Evolutionary conservation across 306 rosid genomes (phyloP).

Genomic region (Castanea crenata): DNA sequence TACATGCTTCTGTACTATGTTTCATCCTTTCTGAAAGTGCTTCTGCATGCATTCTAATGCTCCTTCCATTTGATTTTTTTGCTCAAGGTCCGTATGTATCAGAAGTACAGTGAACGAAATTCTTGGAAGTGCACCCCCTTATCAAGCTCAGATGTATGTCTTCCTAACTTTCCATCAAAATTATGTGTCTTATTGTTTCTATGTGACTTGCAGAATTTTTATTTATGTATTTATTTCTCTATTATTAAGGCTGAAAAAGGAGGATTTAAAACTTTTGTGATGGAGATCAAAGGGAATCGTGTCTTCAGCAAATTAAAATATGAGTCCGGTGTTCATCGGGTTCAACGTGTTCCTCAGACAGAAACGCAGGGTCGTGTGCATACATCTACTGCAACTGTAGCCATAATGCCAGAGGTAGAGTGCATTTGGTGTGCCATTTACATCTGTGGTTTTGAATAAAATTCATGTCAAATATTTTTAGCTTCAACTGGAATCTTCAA

Average conservation of each 20-base stretch:
- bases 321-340: slow-evolving; percentile 98
- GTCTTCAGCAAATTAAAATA: slow-evolving; percentile 94
- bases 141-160: slow-evolving; percentile 71
- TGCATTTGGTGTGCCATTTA: slow-evolving; percentile 11
- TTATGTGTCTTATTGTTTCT: slow-evolving; percentile 6
- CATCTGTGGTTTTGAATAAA: background rate
- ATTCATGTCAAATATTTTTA: background rate
- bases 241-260: slow-evolving; percentile 85
- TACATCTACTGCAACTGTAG: slow-evolving; percentile 98
- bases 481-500: background rate
- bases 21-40: slow-evolving; percentile 15
- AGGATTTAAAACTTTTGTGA: slow-evolving; percentile 92
- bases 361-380: slow-evolving; percentile 97
- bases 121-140: slow-evolving; percentile 68
- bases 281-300: slow-evolving; percentile 89
- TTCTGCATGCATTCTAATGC: slow-evolving; percentile 20
- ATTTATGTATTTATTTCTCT: slow-evolving; percentile 11
- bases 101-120: slow-evolving; percentile 77
- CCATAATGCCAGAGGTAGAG: slow-evolving; percentile 98
- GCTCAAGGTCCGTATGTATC: slow-evolving; percentile 88
- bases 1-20: background rate
- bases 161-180: slow-evolving; percentile 6
- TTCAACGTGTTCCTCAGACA: slow-evolving; percentile 97
- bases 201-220: background rate
- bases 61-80: slow-evolving; percentile 25